Conservation (phyloP, 768 basidiomycete species). For the Amyloporia xantha region DNA sequence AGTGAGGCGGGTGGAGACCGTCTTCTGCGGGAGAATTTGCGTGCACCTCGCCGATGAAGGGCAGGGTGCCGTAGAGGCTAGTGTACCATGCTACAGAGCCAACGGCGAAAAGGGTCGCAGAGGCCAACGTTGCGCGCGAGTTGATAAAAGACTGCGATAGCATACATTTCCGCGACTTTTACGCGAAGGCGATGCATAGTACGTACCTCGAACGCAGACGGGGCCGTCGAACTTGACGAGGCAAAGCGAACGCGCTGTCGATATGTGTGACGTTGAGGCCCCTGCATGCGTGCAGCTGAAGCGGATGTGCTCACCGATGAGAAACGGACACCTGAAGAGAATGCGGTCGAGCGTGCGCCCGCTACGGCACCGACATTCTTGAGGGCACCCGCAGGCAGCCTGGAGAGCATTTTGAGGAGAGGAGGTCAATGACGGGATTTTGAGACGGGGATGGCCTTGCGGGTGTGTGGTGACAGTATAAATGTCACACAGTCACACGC, state of each 20-base stretch:
- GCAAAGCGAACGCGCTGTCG: constrained; percentile 60
- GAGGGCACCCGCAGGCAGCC: constrained; percentile 71
- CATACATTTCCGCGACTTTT: background rate
- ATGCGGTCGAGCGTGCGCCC: constrained; percentile 37
- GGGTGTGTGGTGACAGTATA: constrained; percentile 25
- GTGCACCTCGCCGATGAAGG: constrained; percentile 87
- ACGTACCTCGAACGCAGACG: constrained; percentile 61
- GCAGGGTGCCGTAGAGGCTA: constrained; percentile 84
- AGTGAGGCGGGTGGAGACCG: constrained; percentile 80
- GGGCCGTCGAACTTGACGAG: constrained; percentile 52
- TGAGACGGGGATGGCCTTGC: constrained; percentile 28
- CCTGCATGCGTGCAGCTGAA: background rate
- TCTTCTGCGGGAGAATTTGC: constrained; percentile 91
- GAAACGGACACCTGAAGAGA: constrained; percentile 38
- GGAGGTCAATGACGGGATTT: constrained; percentile 32
- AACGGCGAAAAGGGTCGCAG: constrained; percentile 68
- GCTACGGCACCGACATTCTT: constrained; percentile 46
- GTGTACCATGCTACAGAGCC: constrained; percentile 97
- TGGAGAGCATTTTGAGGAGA: constrained; percentile 69
- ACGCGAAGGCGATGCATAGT: background rate
- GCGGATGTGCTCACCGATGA: constrained; percentile 37
- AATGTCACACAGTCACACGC: constrained; percentile 28
- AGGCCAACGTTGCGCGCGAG: constrained; percentile 69
- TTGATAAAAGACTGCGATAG: constrained; percentile 49
- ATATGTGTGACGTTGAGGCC: constrained; percentile 13